Evolutionary conservation across 805 yeast genomes (phyloP).

Genomic region (Metschnikowia aberdeeniae): DNA sequence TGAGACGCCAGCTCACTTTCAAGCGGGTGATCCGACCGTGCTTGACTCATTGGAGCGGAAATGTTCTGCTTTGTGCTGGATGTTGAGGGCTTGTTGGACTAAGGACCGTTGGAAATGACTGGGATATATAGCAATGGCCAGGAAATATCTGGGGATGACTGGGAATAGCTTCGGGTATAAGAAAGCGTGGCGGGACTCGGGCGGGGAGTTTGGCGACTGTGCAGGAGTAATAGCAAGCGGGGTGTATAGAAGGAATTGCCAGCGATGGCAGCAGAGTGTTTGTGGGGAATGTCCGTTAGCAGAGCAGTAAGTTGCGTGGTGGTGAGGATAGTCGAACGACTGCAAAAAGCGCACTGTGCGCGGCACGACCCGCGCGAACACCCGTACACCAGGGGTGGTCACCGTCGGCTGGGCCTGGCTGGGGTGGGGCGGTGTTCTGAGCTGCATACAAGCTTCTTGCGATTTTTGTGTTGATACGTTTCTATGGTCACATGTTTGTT

Average conservation of each 20-base stretch:
- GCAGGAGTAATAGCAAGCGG: too few species aligned
- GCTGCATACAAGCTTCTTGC: too few species aligned
- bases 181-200: not conserved
- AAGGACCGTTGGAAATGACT: too few species aligned
- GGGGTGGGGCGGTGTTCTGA: too few species aligned
- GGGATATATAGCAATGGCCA: too few species aligned
- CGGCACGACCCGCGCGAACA: conserved; percentile 1
- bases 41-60: conserved; percentile 7
- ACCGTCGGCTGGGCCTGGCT: too few species aligned
- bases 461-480: too few species aligned
- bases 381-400: too few species aligned
- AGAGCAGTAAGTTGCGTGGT: not conserved
- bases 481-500: too few species aligned
- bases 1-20: conserved; percentile 10
- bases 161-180: not conserved
- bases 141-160: too few species aligned
- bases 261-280: not conserved
- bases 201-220: not conserved
- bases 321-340: conserved; percentile 10
- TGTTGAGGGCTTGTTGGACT: too few species aligned
- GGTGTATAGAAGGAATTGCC: not conserved
- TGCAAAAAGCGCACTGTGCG: conserved; percentile 16
- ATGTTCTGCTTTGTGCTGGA: too few species aligned
- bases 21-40: conserved; percentile 8
- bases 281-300: not conserved